Evolutionary conservation across 2,329 filamentous ascomycete genomes (phyloP).

Genomic region (Neonectria hederae): DNA sequence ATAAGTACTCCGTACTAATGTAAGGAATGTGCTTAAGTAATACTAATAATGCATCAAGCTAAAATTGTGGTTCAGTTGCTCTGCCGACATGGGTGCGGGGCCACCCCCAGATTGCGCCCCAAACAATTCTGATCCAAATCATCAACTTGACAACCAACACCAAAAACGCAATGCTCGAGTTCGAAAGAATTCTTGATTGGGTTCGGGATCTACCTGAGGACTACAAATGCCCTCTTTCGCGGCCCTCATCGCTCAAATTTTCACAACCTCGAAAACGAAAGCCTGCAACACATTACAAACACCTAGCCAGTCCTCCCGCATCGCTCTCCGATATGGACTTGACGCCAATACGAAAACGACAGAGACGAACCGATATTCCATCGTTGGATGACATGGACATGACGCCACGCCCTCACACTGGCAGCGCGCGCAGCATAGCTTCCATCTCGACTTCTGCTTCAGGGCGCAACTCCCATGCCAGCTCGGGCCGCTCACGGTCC

Average conservation of each 20-base stretch:
- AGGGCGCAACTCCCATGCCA: too few species aligned
- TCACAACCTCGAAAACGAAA: not conserved
- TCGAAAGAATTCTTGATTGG: not conserved
- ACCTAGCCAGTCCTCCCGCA: not conserved
- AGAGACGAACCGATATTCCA: not conserved
- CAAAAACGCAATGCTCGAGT: not conserved
- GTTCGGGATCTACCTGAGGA: not conserved
- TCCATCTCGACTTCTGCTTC: not conserved
- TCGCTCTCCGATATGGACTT: not conserved
- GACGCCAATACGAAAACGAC: not conserved
- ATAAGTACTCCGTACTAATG: too few species aligned
- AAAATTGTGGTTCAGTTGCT: too few species aligned
- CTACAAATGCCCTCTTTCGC: not conserved
- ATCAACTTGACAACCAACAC: not conserved
- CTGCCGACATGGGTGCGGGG: too few species aligned
- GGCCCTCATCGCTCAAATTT: not conserved
- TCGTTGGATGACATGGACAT: not conserved
- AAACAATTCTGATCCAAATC: not conserved
- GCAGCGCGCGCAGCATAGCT: not conserved
- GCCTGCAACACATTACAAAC: not conserved
- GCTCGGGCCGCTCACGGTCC: not conserved
- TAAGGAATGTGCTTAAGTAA: too few species aligned
- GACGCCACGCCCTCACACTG: not conserved
- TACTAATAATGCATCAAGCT: too few species aligned
- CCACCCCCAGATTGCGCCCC: too few species aligned